phyloP scores from a whole-genome alignment of 768 basidiomycete species.

The Collybia nuda region DNA sequence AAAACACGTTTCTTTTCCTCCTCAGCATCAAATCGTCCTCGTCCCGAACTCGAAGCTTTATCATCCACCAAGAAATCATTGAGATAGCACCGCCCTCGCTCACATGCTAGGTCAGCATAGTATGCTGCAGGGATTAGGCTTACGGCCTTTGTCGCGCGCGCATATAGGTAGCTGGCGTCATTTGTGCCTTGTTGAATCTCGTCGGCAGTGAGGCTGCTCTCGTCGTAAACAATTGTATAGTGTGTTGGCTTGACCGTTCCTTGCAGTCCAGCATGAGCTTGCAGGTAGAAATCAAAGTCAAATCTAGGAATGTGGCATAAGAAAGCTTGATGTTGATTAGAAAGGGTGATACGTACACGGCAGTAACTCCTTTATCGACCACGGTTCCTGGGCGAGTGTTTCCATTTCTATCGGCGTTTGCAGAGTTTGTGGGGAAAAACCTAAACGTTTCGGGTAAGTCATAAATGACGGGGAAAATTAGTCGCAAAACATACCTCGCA shows the following conservation, averaged over 20 bases:
- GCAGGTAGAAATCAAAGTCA: slow-evolving; percentile 67
- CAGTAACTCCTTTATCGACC: slow-evolving; percentile 77
- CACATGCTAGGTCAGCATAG: slow-evolving; percentile 82
- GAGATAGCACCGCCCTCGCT: slow-evolving; percentile 74
- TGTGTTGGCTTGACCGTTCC: slow-evolving; percentile 74
- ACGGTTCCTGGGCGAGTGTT: slow-evolving; percentile 82
- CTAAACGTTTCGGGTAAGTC: slow-evolving; percentile 21
- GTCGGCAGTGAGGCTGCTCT: slow-evolving; percentile 66
- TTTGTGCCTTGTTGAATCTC: slow-evolving; percentile 74
- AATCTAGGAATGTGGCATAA: slow-evolving; percentile 37
- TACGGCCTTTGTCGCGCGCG: slow-evolving; percentile 81
- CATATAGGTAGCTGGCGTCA: slow-evolving; percentile 71
- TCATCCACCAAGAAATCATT: slow-evolving; percentile 68
- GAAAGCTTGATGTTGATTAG: slow-evolving; percentile 8
- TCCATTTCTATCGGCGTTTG: slow-evolving; percentile 60
- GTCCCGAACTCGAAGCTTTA: slow-evolving; percentile 35
- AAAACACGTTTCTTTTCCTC: slow-evolving; percentile 39
- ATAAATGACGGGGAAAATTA: too few species aligned
- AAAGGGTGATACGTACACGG: slow-evolving; percentile 40
- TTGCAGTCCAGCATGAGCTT: slow-evolving; percentile 75
- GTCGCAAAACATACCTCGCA: slow-evolving; percentile 41
- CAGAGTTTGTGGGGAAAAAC: slow-evolving; percentile 54
- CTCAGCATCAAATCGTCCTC: slow-evolving; percentile 31
- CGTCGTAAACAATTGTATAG: slow-evolving; percentile 80
- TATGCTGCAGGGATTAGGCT: slow-evolving; percentile 80